Evolutionary conservation across 2,329 filamentous ascomycete species (phyloP).

Genomic region (Sporothrix mexicana): DNA sequence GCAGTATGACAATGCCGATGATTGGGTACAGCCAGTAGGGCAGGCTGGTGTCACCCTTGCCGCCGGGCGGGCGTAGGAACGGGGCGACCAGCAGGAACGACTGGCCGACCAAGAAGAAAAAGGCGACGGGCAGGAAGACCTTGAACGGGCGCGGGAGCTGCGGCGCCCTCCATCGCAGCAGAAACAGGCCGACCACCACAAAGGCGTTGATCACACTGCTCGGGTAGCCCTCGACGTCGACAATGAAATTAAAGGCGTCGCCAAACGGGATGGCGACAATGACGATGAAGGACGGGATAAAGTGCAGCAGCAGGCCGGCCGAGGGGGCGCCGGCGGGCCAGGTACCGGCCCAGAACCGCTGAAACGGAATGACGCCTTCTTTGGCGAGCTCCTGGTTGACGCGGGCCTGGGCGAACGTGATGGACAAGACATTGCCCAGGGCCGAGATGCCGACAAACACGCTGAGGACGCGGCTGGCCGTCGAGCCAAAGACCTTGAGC

Average conservation of each 20-base stretch:
- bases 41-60: conserved; percentile 46
- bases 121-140: conserved; percentile 58
- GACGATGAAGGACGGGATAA: conserved; percentile 67
- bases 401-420: conserved; percentile 70
- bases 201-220: conserved; percentile 63
- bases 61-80: conserved; percentile 55
- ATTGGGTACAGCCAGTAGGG: conserved; percentile 54
- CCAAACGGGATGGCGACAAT: conserved; percentile 40
- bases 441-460: conserved; percentile 67
- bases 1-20: conserved; percentile 49
- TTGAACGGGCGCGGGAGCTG: conserved; percentile 61
- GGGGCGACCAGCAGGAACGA: conserved; percentile 51
- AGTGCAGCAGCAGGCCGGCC: conserved; percentile 67
- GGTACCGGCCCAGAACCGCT: conserved; percentile 66
- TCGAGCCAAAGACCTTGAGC: conserved; percentile 63
- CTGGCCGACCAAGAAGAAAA: conserved; percentile 52
- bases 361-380: conserved; percentile 68
- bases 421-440: conserved; percentile 65
- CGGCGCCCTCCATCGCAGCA: conserved; percentile 45
- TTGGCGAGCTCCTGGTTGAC: conserved; percentile 72
- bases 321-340: conserved; percentile 70
- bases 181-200: conserved; percentile 52
- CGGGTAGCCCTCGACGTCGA: conserved; percentile 51
- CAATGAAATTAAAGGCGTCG: conserved; percentile 68
- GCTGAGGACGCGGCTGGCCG: conserved; percentile 62